A percentile compares a stretch with the other conserved stretches of the same genome.
phyloP scores from a whole-genome alignment of 2,329 filamentous ascomycete species.

The Epichloe glyceriae region DNA sequence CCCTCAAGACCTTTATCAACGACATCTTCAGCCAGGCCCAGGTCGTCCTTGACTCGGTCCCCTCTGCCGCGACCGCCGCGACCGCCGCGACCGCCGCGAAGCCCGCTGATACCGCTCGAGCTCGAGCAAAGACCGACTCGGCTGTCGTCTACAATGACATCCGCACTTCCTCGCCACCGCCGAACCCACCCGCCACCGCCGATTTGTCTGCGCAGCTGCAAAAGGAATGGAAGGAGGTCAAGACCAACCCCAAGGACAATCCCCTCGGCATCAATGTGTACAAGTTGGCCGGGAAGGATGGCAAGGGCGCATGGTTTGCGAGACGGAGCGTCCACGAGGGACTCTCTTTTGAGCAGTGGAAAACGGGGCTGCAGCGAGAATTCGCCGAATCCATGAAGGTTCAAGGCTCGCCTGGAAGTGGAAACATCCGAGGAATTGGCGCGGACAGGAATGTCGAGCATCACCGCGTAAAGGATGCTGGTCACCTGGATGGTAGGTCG shows the following conservation, averaged over 20 bases:
- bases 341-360: slow-evolving; percentile 65
- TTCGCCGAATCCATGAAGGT: slow-evolving; percentile 66
- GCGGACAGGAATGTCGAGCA: slow-evolving; percentile 64
- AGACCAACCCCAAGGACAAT: slow-evolving; percentile 58
- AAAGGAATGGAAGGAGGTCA: slow-evolving; percentile 79
- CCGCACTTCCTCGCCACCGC: slow-evolving; percentile 29
- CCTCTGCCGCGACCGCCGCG: slow-evolving; percentile 26
- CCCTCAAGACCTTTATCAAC: slow-evolving; percentile 39
- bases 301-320: slow-evolving; percentile 82
- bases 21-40: slow-evolving; percentile 55
- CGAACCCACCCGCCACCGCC: slow-evolving; percentile 29
- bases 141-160: slow-evolving; percentile 38
- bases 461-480: slow-evolving; percentile 40
- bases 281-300: slow-evolving; percentile 67
- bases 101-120: slow-evolving; percentile 27
- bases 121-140: slow-evolving; percentile 43
- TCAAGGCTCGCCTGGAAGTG: slow-evolving; percentile 55
- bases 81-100: slow-evolving; percentile 19
- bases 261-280: slow-evolving; percentile 65
- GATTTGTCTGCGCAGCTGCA: slow-evolving; percentile 37
- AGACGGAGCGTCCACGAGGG: slow-evolving; percentile 71
- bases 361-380: slow-evolving; percentile 61
- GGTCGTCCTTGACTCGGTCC: slow-evolving; percentile 64
- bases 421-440: slow-evolving; percentile 73
- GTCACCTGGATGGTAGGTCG: slow-evolving; percentile 45